A percentile compares a stretch with the other conserved stretches of the same genome.
Evolutionary conservation across 2,329 filamentous ascomycete species (phyloP).

Genomic region (Fusarium globosum): DNA sequence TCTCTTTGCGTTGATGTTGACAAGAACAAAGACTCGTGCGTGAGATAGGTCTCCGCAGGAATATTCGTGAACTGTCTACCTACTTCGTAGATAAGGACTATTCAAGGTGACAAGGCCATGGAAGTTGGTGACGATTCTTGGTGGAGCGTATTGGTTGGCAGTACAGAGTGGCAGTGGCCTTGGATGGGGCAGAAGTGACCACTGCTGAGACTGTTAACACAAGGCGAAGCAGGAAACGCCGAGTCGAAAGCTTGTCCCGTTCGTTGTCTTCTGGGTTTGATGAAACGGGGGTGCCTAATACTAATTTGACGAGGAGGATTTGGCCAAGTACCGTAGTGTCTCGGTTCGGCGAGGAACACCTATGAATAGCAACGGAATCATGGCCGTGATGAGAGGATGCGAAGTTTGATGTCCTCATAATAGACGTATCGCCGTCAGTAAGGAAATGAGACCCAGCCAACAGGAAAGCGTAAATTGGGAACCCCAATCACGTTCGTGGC

Average conservation of each 20-base stretch:
- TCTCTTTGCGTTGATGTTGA: background rate
- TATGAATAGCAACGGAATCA: constrained; percentile 25
- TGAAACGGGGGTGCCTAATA: constrained; percentile 6
- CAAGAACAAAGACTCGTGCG: background rate
- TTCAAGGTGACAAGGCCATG: constrained; percentile 2
- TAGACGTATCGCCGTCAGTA: constrained; percentile 1
- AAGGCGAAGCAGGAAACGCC: constrained; percentile 30
- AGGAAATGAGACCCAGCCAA: constrained; percentile 23
- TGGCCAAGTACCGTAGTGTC: constrained; percentile 4
- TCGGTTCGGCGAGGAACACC: constrained; percentile 3
- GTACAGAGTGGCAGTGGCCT: background rate
- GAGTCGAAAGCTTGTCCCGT: constrained; percentile 18
- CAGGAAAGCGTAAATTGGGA: constrained; percentile 11
- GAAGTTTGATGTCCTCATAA: background rate
- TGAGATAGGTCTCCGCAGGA: background rate
- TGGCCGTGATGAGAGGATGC: constrained; percentile 4
- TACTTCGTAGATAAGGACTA: background rate
- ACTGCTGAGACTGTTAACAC: constrained; percentile 20
- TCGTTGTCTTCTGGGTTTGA: background rate
- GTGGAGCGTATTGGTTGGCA: constrained; percentile 25
- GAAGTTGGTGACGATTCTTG: constrained; percentile 28
- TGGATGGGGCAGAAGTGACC: constrained; percentile 14
- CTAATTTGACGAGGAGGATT: constrained; percentile 6
- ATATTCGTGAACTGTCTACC: background rate
- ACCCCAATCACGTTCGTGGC: constrained; percentile 24